Evolutionary conservation across 805 yeast species (phyloP).

Genomic region (Myxozyma melibiosi): DNA sequence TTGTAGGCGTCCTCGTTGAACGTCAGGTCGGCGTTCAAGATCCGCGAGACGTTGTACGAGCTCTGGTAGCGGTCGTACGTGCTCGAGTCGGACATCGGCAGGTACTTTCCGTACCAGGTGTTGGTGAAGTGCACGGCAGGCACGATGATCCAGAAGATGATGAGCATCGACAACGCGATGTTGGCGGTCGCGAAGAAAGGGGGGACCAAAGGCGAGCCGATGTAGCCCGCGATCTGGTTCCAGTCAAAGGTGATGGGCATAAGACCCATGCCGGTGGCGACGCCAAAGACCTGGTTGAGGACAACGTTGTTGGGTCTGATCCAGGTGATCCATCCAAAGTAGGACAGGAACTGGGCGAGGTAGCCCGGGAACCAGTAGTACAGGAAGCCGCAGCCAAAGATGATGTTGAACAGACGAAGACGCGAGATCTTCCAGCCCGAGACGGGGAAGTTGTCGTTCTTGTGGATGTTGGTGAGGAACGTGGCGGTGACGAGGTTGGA

Average conservation of each 20-base stretch:
- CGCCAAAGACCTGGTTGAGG: slow-evolving; percentile 67
- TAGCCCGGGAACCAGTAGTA: slow-evolving; percentile 67
- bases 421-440: slow-evolving; percentile 63
- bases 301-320: slow-evolving; percentile 57
- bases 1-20: slow-evolving; percentile 54
- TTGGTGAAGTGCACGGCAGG: slow-evolving; percentile 54
- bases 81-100: slow-evolving; percentile 51
- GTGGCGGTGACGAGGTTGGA: slow-evolving; percentile 52
- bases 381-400: slow-evolving; percentile 46
- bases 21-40: slow-evolving; percentile 46
- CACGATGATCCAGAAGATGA: slow-evolving; percentile 57
- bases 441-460: slow-evolving; percentile 43
- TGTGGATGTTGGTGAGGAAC: slow-evolving; percentile 40
- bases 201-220: slow-evolving; percentile 39
- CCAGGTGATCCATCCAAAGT: slow-evolving; percentile 66
- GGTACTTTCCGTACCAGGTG: slow-evolving; percentile 49
- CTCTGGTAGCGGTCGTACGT: slow-evolving; percentile 38
- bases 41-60: slow-evolving; percentile 52
- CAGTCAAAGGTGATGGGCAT: slow-evolving; percentile 68
- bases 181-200: slow-evolving; percentile 61
- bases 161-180: slow-evolving; percentile 49
- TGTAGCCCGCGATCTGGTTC: slow-evolving; percentile 44
- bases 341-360: slow-evolving; percentile 60
- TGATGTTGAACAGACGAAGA: slow-evolving; percentile 50
- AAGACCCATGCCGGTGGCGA: slow-evolving; percentile 62